Conservation (phyloP, 192 early-diverging fungal genomes). For the Chytriomyces sp. region DNA sequence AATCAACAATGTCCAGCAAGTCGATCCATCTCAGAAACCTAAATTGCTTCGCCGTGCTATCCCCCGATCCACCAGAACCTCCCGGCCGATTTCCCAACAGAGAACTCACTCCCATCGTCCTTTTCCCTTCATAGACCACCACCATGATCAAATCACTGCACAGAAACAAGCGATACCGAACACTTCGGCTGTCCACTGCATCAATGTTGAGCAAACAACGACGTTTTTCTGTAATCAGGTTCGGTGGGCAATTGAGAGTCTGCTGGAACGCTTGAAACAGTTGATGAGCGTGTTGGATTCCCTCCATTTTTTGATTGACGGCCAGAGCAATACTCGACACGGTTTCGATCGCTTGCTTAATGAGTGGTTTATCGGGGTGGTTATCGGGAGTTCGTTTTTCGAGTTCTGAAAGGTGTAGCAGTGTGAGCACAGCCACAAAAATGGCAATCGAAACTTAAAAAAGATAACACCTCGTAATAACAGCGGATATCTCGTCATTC, state of each 20-base stretch:
- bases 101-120: background rate
- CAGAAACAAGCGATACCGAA: constrained; percentile 44
- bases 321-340: constrained; percentile 50
- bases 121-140: constrained; percentile 29
- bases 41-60: constrained; percentile 29
- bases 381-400: constrained; percentile 49
- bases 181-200: constrained; percentile 41
- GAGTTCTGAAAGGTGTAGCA: constrained; percentile 43
- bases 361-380: constrained; percentile 55
- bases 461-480: constrained; percentile 42
- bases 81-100: background rate
- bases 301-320: constrained; percentile 62
- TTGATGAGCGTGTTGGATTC: constrained; percentile 51
- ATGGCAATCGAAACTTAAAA: background rate
- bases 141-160: constrained; percentile 61
- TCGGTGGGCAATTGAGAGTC: constrained; percentile 62
- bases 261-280: constrained; percentile 60
- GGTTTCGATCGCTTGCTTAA: constrained; percentile 48
- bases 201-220: constrained; percentile 55
- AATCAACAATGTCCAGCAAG: constrained; percentile 46
- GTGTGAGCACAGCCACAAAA: constrained; percentile 1
- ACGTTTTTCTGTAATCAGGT: constrained; percentile 50
- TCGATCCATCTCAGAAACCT: constrained; percentile 57
- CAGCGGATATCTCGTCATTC: constrained; percentile 52
- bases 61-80: background rate